phyloP scores from a whole-genome alignment of 768 basidiomycete genomes.

The Lentinula sp. region DNA sequence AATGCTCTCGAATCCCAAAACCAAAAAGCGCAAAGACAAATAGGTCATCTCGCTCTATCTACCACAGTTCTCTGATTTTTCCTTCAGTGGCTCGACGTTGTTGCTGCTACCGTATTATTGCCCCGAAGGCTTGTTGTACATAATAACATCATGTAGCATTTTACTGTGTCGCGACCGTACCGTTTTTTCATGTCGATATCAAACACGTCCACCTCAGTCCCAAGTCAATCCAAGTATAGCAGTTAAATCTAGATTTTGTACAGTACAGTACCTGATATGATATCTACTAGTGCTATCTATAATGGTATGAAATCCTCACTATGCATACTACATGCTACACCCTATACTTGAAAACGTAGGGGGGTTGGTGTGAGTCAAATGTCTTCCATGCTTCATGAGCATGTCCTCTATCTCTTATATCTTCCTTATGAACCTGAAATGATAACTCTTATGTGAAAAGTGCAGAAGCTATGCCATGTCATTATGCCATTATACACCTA shows the following conservation, averaged over 20 bases:
- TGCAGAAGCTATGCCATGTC: too few species aligned
- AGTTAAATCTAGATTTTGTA: conserved; percentile 1
- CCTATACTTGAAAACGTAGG: too few species aligned
- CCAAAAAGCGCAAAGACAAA: conserved; percentile 6
- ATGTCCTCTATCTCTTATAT: too few species aligned
- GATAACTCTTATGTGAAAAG: too few species aligned
- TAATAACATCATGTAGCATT: not conserved
- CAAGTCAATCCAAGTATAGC: not conserved
- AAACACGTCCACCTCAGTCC: not conserved
- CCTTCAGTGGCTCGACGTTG: not conserved
- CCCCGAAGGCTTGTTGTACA: not conserved
- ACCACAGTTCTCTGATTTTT: not conserved
- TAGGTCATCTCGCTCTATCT: not conserved
- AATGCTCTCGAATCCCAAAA: not conserved
- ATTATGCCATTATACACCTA: too few species aligned
- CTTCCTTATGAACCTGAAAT: too few species aligned
- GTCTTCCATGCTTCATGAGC: too few species aligned
- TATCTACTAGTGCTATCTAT: not conserved
- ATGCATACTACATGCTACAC: too few species aligned
- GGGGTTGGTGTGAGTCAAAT: too few species aligned
- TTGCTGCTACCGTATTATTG: not conserved
- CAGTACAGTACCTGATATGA: not conserved
- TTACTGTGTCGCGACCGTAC: not conserved
- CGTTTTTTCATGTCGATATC: not conserved
- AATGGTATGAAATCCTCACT: too few species aligned